phyloP scores from a whole-genome alignment of 345 rosid genomes.

The Brassica napus region DNA sequence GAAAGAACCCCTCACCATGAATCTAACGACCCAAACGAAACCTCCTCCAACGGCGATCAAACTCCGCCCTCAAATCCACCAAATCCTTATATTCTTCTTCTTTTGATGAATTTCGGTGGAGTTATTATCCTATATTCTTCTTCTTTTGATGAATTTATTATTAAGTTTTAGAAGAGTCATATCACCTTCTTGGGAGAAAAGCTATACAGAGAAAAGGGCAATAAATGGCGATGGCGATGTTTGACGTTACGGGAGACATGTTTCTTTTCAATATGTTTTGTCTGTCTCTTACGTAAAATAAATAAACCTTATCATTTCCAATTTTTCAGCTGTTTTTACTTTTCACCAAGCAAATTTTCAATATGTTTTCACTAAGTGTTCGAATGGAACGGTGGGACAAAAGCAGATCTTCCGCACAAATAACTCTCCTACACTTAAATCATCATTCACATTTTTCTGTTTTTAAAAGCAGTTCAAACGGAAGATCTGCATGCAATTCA shows the following conservation, averaged over 20 bases:
- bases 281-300: slow-evolving; percentile 9
- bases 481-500: too few species aligned
- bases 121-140: slow-evolving; percentile 24
- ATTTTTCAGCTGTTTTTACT: slow-evolving; percentile 27
- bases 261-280: slow-evolving; percentile 33
- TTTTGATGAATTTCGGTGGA: neutral
- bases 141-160: neutral
- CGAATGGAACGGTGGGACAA: too few species aligned
- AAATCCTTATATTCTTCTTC: too few species aligned
- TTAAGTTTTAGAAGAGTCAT: neutral
- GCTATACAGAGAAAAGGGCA: neutral
- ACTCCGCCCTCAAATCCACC: too few species aligned
- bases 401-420: too few species aligned
- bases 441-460: too few species aligned
- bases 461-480: too few species aligned
- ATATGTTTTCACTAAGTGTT: too few species aligned
- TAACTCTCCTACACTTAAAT: too few species aligned
- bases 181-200: slow-evolving; percentile 21
- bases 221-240: slow-evolving; percentile 38
- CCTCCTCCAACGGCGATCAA: too few species aligned
- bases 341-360: slow-evolving; percentile 11
- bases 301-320: slow-evolving; percentile 26
- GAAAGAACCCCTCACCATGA: too few species aligned
- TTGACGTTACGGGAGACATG: slow-evolving; percentile 36
- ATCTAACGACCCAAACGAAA: too few species aligned